Conservation (phyloP, 2,329 filamentous ascomycete species). For the Phyllosticta ampelicida region DNA sequence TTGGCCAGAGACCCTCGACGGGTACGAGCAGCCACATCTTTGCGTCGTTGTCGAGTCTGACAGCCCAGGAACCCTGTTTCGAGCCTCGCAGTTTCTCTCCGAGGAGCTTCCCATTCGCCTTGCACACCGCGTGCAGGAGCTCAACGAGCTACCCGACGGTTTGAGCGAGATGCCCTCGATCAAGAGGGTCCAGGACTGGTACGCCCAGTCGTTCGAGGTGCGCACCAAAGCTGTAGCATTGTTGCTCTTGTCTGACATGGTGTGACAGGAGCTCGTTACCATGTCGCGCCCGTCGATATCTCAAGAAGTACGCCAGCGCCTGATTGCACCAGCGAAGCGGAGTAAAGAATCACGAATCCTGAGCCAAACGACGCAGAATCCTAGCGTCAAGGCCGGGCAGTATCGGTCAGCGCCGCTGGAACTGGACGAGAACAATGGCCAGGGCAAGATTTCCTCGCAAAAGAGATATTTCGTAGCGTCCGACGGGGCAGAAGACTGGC, state of each 20-base stretch:
- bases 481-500: slow-evolving; percentile 83
- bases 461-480: slow-evolving; percentile 85
- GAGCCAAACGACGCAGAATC: slow-evolving; percentile 77
- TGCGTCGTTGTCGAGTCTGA: background rate
- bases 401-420: slow-evolving; percentile 47
- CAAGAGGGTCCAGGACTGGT: slow-evolving; percentile 91
- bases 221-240: slow-evolving; percentile 22
- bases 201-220: slow-evolving; percentile 98
- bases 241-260: slow-evolving; percentile 16
- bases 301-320: slow-evolving; percentile 63
- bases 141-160: slow-evolving; percentile 84
- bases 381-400: slow-evolving; percentile 75
- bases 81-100: slow-evolving; percentile 94
- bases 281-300: slow-evolving; percentile 68
- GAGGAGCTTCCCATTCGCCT: slow-evolving; percentile 96
- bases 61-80: slow-evolving; percentile 71
- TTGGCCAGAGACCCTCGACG: slow-evolving; percentile 84
- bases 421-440: slow-evolving; percentile 30
- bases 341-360: slow-evolving; percentile 57
- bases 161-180: slow-evolving; percentile 98
- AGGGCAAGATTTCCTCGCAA: slow-evolving; percentile 36
- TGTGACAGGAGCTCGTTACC: slow-evolving; percentile 72
- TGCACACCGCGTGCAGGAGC: slow-evolving; percentile 90
- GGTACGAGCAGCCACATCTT: background rate
- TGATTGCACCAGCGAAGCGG: slow-evolving; percentile 56